A percentile compares a stretch with the other conserved stretches of the same genome.
phyloP scores from a whole-genome alignment of 495 filamentous ascomycete species.

The Penicillium steckii region DNA sequence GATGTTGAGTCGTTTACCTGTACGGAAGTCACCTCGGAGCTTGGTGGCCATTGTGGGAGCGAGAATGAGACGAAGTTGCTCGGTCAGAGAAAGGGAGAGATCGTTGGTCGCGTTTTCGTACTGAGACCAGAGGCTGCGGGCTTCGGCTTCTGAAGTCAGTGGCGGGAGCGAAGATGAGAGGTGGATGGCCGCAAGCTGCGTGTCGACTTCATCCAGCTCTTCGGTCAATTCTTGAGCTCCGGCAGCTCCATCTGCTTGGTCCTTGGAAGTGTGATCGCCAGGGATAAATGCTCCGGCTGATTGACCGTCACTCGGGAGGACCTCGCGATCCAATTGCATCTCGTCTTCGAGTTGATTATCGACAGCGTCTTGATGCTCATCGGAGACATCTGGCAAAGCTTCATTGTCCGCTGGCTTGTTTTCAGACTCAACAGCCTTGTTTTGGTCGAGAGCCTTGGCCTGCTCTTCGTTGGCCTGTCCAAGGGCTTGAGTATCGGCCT shows the following conservation, averaged over 20 bases:
- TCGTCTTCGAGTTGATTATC: constrained; percentile 50
- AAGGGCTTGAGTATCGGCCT: constrained; percentile 84
- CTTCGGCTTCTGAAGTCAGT: constrained; percentile 54
- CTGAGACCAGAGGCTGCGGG: constrained; percentile 77
- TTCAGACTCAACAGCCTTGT: constrained; percentile 76
- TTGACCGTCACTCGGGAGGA: constrained; percentile 38
- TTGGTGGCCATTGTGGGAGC: constrained; percentile 93
- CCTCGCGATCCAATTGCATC: constrained; percentile 43
- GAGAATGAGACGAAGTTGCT: constrained; percentile 93
- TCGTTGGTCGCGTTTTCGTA: constrained; percentile 81
- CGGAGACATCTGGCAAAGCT: constrained; percentile 57
- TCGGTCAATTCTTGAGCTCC: constrained; percentile 52
- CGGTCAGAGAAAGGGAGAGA: constrained; percentile 83
- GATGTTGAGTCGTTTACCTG: constrained; percentile 97
- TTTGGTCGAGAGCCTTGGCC: constrained; percentile 74
- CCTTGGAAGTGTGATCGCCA: constrained; percentile 32
- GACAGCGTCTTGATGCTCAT: constrained; percentile 52
- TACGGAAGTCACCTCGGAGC: constrained; percentile 94
- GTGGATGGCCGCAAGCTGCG: constrained; percentile 70
- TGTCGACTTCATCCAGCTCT: constrained; percentile 69
- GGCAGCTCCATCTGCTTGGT: constrained; percentile 26
- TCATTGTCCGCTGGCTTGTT: constrained; percentile 53
- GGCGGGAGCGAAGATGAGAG: constrained; percentile 48
- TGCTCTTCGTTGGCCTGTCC: constrained; percentile 88
- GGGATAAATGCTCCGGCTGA: constrained; percentile 44